Base-by-base conservation (phyloP, 2,329 filamentous ascomycete species). In the Aspergillus ochraceoroseus region DNA sequence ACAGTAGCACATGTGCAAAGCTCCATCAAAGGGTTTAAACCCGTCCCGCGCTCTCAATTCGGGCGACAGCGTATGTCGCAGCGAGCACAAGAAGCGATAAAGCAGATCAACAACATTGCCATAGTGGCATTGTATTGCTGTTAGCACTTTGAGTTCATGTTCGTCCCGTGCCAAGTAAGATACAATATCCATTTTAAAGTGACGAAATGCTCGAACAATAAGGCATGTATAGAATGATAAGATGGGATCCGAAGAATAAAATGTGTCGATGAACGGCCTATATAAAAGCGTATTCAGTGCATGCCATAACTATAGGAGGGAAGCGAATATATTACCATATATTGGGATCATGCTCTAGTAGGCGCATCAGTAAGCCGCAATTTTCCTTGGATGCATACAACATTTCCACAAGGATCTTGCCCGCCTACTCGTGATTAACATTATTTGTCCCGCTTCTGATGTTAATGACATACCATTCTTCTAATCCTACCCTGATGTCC, bases 321-420 rank as follows among this genome's bases (percentile, higher is more conserved):
- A n/a, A n/a, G n/a, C n/a, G n/a, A n/a, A n/a, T n/a, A 5, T 22
- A 5, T 22, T 22, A 5, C 9, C 20, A 22, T 22, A 5, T 5
- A 22, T 5, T 22, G 20, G 20, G 5, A 22, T 22, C 9, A 22
- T 22, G 20, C 5, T 22, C 5, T 22, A 9, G 20, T 5, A 22
- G 20, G 20, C 20, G 15, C 43, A 48, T 43, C 36, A 42, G 31
- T 8, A 29, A 9, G 13, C 26, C 18, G 9, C 43, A 33, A 18
- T 43, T 41, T 3, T 41, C 36, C 11, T 48, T 15, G 17, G 42
- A 47, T 8, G 46, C 45, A 7, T 39, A 36, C 3, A 56, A 15
- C 13, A 55, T 20, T 36, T 59, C 56, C 11, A 51, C 33, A 3
- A 60, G 29, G 11, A 53, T 33, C 29, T 55, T 57, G 1, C 56